These are phyloP conservation scores for Arthrinium phaeospermum DNA, from an alignment of 2,329 filamentous ascomycete species.

Conservation along the genomic window DNA sequence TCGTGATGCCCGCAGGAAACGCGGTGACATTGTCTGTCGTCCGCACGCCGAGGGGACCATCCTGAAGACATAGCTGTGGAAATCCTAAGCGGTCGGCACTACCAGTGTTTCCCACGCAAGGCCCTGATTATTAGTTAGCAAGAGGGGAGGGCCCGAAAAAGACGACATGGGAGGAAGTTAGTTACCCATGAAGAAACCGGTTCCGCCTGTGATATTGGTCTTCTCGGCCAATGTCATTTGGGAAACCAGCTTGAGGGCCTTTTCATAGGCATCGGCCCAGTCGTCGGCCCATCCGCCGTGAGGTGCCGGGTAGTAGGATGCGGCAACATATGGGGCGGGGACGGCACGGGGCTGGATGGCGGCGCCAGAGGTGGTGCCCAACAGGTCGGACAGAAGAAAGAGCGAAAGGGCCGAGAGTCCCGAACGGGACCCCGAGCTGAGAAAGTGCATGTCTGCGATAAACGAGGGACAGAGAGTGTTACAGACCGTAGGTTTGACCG, in stretches of 20 bases:
- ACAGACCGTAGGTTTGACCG: constrained; percentile 15
- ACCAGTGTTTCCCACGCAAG: constrained; percentile 78
- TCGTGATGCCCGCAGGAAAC: constrained; percentile 81
- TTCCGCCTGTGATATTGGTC: constrained; percentile 76
- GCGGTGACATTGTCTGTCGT: constrained; percentile 77
- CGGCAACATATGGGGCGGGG: constrained; percentile 47
- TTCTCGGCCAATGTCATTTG: constrained; percentile 84
- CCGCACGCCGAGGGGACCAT: constrained; percentile 73
- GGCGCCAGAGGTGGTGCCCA: constrained; percentile 27
- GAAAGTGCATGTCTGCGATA: constrained; percentile 28
- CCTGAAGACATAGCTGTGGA: constrained; percentile 73
- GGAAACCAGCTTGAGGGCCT: constrained; percentile 70
- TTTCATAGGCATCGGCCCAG: constrained; percentile 74
- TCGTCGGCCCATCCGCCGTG: constrained; percentile 72
- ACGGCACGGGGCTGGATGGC: constrained; percentile 34
- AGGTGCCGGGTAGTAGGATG: constrained; percentile 75
- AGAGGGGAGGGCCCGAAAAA: neutral
- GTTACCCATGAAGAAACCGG: constrained; percentile 71
- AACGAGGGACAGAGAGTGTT: constrained; percentile 24
- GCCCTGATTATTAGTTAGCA: constrained; percentile 41
- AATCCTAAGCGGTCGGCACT: constrained; percentile 74
- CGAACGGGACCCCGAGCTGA: constrained; percentile 31
- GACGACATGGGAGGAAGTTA: constrained; percentile 8
- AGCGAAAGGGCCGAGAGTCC: constrained; percentile 35
- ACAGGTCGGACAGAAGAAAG: constrained; percentile 26